Evolutionary conservation across 2,329 filamentous ascomycete genomes (phyloP).

Genomic region (Lachnellula cervina): DNA sequence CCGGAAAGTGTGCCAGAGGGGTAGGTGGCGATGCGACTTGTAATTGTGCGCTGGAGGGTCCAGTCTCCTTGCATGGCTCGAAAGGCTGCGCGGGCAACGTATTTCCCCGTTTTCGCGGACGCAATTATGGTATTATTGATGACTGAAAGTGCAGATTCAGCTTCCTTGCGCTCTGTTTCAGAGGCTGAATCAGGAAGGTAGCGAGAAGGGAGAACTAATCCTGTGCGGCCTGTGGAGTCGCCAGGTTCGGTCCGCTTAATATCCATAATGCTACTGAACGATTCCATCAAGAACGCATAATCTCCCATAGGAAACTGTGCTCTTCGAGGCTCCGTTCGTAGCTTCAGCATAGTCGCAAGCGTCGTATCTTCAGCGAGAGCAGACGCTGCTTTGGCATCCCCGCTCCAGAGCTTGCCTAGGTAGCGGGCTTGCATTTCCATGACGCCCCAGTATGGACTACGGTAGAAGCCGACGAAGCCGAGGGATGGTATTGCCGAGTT

Average conservation of each 20-base stretch:
- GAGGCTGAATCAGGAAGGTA: constrained; percentile 42
- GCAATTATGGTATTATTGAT: constrained; percentile 15
- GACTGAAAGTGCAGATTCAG: constrained; percentile 39
- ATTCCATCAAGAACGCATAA: constrained; percentile 70
- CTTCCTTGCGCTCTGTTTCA: constrained; percentile 38
- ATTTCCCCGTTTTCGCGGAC: constrained; percentile 35
- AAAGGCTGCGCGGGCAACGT: constrained; percentile 64
- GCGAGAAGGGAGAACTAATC: constrained; percentile 37
- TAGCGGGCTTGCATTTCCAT: constrained; percentile 82
- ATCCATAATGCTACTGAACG: constrained; percentile 56
- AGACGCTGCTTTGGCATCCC: constrained; percentile 20
- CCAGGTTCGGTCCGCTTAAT: constrained; percentile 38
- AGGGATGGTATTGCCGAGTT: constrained; percentile 57
- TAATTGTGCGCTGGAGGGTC: constrained; percentile 55
- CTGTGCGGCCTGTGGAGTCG: constrained; percentile 36
- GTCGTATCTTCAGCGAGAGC: constrained; percentile 22
- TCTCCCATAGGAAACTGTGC: constrained; percentile 80
- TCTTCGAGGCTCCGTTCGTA: constrained; percentile 36
- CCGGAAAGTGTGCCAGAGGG: constrained; percentile 63
- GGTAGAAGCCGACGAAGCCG: constrained; percentile 79
- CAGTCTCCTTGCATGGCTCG: constrained; percentile 66
- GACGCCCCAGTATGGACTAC: constrained; percentile 79
- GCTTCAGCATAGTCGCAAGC: constrained; percentile 23
- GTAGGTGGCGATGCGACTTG: constrained; percentile 49
- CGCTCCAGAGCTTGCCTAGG: constrained; percentile 56